A percentile compares a stretch with the other conserved stretches of the same genome.
Conservation (phyloP, 345 rosid species). For the Barbarea vulgaris region DNA sequence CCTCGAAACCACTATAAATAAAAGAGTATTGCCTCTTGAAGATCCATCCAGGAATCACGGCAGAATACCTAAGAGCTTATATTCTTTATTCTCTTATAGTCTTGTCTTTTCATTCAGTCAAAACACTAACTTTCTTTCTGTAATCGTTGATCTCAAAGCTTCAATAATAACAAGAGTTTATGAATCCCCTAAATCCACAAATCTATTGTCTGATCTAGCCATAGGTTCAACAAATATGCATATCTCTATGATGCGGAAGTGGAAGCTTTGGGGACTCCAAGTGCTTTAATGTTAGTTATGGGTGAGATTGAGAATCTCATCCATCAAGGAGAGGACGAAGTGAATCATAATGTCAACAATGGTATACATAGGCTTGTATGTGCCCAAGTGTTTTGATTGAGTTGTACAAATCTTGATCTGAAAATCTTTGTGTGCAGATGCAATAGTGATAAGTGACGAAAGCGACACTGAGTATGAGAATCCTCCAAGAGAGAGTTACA, state of each 20-base stretch:
- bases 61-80: no score
- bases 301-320: not conserved
- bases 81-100: no score
- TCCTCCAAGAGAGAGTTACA: not conserved
- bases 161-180: no score
- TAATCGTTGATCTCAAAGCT: no score
- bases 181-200: no score
- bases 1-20: no score
- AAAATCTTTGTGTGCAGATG: not conserved
- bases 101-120: no score
- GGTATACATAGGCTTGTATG: not conserved
- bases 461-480: not conserved
- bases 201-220: no score
- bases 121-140: no score
- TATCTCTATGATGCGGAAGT: constrained; percentile 15
- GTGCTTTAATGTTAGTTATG: not conserved
- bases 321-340: not conserved
- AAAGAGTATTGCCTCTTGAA: no score
- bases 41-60: no score
- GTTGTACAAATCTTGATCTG: not conserved
- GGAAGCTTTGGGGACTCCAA: not conserved
- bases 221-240: not conserved
- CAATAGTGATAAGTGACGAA: not conserved
- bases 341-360: not conserved
- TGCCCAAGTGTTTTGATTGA: not conserved